Base-by-base conservation (phyloP, 306 rosid species). In the Abrus pulchellus region DNA sequence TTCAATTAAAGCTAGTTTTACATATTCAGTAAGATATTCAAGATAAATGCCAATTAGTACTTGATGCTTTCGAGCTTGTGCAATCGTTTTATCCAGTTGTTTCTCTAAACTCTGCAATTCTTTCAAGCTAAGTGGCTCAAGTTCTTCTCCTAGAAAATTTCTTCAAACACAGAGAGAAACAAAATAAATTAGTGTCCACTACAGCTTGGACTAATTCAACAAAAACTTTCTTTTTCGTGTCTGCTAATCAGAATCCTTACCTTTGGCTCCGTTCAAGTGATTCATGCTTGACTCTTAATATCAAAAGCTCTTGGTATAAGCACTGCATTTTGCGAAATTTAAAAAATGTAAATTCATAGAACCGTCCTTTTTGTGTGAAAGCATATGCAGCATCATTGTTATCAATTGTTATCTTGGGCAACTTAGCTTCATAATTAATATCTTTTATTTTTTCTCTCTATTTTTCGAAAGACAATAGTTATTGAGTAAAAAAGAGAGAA, bases 81-180 rank as follows among this genome's bases (percentile, higher is more conserved):
- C 56, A 50, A 94, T 92, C 53, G 94, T 90, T 83, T 9, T 87
- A 33, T 90, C 98, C 7, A 92, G 79, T 81, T 85, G 90, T 75
- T 89, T 92, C 92, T 94, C 98, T 43, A 94, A 87, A 57, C 32
- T 74, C 40, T 85, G 82, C 90, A 92, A 75, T 68, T 94, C 96
- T 59, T 89, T 92, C 68, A 88, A 47, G 72, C 54, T 72, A 69
- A 92, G 92, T 20, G 85, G 45, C 40, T 84, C 90, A 29, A 94
- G 91, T 81, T 94, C 92, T 86, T 94, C 96, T 82, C 98, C 98
- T 13, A 60, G 74, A 67, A 85, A 74, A 74, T 89, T 85, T 90
- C 98, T 94, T 74, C 44, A 75, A 45, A 66, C 28, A 41, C 65
- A 59, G 3, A 76, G 29, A 63, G 9, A 63, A 54, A 28, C n/a